These are phyloP conservation scores for Clathrus columnatus DNA, from an alignment of 768 basidiomycete genomes.

Conservation along the genomic window DNA sequence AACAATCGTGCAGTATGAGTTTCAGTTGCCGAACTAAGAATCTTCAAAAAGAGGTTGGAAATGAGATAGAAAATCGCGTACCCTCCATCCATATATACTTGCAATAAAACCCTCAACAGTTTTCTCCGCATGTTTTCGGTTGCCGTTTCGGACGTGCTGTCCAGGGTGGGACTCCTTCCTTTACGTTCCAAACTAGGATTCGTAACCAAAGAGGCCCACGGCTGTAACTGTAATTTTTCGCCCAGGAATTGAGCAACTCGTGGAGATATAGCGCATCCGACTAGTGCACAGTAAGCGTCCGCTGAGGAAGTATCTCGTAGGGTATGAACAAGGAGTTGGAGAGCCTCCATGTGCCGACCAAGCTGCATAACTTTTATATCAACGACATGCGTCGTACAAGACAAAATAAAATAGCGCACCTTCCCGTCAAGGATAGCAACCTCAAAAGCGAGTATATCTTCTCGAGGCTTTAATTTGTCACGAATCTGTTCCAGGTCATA, in stretches of 20 bases:
- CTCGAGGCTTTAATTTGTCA: conserved; percentile 35
- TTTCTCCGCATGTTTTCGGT: conserved; percentile 44
- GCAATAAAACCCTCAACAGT: conserved; percentile 61
- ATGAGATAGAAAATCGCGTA: conserved; percentile 28
- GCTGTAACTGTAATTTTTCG: conserved; percentile 39
- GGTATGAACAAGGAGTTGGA: conserved; percentile 58
- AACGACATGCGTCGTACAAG: not conserved
- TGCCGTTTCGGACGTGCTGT: conserved; percentile 26
- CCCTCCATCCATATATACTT: conserved; percentile 78
- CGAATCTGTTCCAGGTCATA: conserved; percentile 50
- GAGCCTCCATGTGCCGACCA: conserved; percentile 51
- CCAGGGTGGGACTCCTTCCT: conserved; percentile 21
- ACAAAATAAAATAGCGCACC: conserved; percentile 31
- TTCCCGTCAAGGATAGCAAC: conserved; percentile 71
- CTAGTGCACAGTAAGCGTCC: conserved; percentile 78
- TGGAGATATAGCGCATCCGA: conserved; percentile 62
- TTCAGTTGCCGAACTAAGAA: conserved; percentile 39
- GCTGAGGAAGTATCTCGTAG: conserved; percentile 70
- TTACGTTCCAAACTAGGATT: conserved; percentile 20
- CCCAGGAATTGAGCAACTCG: conserved; percentile 46
- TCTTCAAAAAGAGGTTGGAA: conserved; percentile 4
- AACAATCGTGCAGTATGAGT: conserved; percentile 61
- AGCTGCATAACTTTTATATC: conserved; percentile 32
- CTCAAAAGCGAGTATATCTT: conserved; percentile 59
- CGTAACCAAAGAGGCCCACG: conserved; percentile 45